Evolutionary conservation across 495 filamentous ascomycete genomes (phyloP).

Genomic region (Arthonia radiata): DNA sequence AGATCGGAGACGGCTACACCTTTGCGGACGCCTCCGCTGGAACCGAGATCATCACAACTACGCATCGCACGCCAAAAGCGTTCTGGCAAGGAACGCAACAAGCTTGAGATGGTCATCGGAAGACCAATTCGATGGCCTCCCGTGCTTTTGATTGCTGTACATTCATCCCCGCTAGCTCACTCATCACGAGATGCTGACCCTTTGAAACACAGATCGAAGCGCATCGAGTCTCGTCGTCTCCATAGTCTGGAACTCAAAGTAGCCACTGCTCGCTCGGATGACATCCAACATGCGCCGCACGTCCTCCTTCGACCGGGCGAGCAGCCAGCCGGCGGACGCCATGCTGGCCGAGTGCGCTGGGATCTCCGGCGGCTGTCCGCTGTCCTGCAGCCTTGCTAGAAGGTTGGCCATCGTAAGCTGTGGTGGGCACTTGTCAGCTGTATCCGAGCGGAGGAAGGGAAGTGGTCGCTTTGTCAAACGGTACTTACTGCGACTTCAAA

Average conservation of each 20-base stretch:
- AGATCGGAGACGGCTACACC: too few relatives aligned
- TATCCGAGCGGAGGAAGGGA: constrained; percentile 1
- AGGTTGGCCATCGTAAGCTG: constrained; percentile 13
- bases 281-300: constrained; percentile 5
- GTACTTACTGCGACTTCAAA: constrained; percentile 38
- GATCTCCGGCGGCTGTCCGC: not conserved
- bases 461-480: not conserved
- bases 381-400: constrained; percentile 3
- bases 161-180: too few relatives aligned
- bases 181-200: too few relatives aligned
- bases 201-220: too few relatives aligned
- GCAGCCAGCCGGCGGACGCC: constrained; percentile 4
- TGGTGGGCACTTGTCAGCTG: not conserved
- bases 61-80: too few relatives aligned
- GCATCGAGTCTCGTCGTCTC: constrained; percentile 2
- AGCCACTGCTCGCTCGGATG: constrained; percentile 1
- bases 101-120: too few relatives aligned
- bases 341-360: not conserved
- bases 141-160: too few relatives aligned
- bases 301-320: constrained; percentile 8
- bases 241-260: constrained; percentile 1
- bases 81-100: too few relatives aligned
- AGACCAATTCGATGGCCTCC: too few relatives aligned
- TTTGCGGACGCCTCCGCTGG: too few relatives aligned
- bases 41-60: too few relatives aligned